Percentiles rank a stretch among this genome's conserved stretches.
Conservation (phyloP, 345 rosid genomes). For the Combretum micranthum region DNA sequence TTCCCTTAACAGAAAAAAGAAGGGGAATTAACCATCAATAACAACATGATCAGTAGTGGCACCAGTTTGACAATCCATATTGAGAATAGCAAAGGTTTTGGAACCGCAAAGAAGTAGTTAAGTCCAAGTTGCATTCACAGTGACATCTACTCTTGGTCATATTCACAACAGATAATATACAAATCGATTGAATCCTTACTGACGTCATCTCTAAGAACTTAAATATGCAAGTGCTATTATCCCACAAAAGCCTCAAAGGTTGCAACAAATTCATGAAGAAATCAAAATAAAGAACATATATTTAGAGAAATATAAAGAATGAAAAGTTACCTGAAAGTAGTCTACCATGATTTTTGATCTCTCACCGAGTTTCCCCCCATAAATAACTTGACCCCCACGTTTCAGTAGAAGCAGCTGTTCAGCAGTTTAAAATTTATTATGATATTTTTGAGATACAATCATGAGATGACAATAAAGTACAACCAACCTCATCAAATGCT, state of each 20-base stretch:
- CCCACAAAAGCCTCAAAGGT: neutral
- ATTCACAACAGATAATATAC: too few species aligned
- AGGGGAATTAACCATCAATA: neutral
- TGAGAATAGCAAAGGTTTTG: neutral
- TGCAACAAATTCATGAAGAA: neutral
- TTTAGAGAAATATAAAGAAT: too few species aligned
- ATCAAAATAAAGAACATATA: too few species aligned
- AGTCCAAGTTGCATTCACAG: too few species aligned
- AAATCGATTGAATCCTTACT: too few species aligned
- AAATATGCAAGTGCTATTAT: too few species aligned
- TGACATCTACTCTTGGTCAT: too few species aligned
- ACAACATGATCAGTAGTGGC: neutral
- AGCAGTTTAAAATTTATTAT: neutral
- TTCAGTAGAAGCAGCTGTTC: conserved; percentile 91
- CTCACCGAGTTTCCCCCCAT: conserved; percentile 78
- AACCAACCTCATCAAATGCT: conserved; percentile 89
- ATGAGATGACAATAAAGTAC: neutral
- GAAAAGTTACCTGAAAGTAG: conserved; percentile 66
- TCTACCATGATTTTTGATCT: conserved; percentile 58
- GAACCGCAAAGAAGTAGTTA: too few species aligned
- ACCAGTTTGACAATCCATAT: neutral
- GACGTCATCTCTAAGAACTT: too few species aligned
- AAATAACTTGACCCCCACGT: conserved; percentile 84
- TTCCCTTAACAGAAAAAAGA: conserved; percentile 47
- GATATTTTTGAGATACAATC: neutral